Base-by-base conservation (phyloP, 2,329 filamentous ascomycete genomes). In the Clonostachys byssicola region DNA sequence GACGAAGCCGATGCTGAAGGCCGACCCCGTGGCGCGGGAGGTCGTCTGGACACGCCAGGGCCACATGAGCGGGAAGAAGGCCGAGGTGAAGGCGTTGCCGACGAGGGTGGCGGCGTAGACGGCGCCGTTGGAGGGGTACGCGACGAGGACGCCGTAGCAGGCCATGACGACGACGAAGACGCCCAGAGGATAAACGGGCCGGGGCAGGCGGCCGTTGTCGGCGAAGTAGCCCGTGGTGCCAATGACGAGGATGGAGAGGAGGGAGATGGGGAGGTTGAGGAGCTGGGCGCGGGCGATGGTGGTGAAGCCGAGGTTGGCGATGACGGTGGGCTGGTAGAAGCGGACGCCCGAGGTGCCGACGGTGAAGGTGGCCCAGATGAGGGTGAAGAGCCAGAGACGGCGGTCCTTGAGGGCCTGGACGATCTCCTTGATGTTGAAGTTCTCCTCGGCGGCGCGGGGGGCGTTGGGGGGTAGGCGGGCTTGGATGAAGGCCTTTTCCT, bases 11-110 rank as follows among this genome's bases (percentile, higher is more conserved):
- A 77, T 74, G 3, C 70, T 66, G 54, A 77, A 77, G 1, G 73
- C 73, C 0, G 73, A 74, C 1, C 73, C 73, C 0, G 73, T 77
- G 2, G 73, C 68, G 4, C 69, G 52, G 41, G 60, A 63, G 0
- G 67, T 75, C 3, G 71, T 74, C 56, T 73, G 72, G 0, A 74
- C 71, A 5, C 73, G 66, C 73, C 73, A 76, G 12, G 73, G 73
- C 74, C 74, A 59, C 73, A 77, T 77, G 49, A 74, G 63, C 0
- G 73, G 70, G 51, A 64, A 77, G 66, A 71, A 74, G 2, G 67
- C 64, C 3, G 63, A 59, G 1, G 69, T 64, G 12, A 73, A 61
- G 1, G 66, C 66, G 41, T 70, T 69, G 6, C 64, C 71, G 30
- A 76, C 66, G 20, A 75, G 50, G 0, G 72, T 75, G 1, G 70